Evolutionary conservation across 345 rosid genomes (phyloP).

Genomic region (Erodium maritimum): DNA sequence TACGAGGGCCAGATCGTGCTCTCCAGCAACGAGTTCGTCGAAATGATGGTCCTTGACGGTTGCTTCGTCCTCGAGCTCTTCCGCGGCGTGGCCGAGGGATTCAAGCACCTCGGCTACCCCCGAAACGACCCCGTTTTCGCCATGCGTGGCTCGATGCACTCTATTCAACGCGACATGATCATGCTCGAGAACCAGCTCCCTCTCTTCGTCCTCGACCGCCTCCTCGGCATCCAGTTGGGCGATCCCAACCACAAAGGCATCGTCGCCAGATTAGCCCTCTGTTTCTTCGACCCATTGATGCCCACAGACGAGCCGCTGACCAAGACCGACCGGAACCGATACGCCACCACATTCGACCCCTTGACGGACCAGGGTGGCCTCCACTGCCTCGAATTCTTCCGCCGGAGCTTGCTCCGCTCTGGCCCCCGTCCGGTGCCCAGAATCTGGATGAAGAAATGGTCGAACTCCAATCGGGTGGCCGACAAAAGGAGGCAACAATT

Average conservation of each 20-base stretch:
- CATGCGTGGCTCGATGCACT: constrained; percentile 84
- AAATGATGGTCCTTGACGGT: constrained; percentile 84
- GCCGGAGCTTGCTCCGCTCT: constrained; percentile 45
- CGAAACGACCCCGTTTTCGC: constrained; percentile 73
- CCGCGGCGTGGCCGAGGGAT: constrained; percentile 64
- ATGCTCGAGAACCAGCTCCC: constrained; percentile 88
- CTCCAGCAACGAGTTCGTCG: constrained; percentile 59
- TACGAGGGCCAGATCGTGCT: constrained; percentile 48
- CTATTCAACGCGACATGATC: constrained; percentile 80
- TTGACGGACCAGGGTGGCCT: constrained; percentile 47
- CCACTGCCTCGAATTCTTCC: constrained; percentile 72
- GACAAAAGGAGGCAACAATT: constrained; percentile 74
- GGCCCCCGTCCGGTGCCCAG: constrained; percentile 47
- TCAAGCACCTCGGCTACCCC: constrained; percentile 50
- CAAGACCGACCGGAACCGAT: constrained; percentile 32
- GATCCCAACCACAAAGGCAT: constrained; percentile 45
- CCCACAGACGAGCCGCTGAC: constrained; percentile 85
- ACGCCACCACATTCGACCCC: constrained; percentile 40
- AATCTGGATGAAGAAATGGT: constrained; percentile 45
- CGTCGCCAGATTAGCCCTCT: constrained; percentile 48
- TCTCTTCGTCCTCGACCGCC: constrained; percentile 48
- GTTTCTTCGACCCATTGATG: constrained; percentile 74
- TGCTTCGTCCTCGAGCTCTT: constrained; percentile 75
- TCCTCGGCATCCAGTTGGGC: constrained; percentile 55
- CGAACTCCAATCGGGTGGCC: constrained; percentile 42